phyloP scores from a whole-genome alignment of 106 monocot species.

The Posidonia australis region DNA sequence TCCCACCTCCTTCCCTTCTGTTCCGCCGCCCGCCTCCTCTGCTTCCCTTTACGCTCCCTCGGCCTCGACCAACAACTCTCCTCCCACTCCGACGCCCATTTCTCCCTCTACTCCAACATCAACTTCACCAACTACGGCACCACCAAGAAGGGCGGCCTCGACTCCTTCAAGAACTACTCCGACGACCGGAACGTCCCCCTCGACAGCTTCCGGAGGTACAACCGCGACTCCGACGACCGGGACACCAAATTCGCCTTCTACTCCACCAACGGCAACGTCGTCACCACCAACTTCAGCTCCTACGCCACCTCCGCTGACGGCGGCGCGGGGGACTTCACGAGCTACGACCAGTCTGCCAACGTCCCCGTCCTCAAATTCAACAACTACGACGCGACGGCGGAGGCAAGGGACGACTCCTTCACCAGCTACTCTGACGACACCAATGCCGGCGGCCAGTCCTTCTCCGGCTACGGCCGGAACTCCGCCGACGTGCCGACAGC shows the following conservation, averaged over 20 bases:
- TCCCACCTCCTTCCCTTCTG: constrained; percentile 44
- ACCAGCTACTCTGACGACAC: constrained; percentile 43
- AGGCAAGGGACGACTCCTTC: constrained; percentile 32
- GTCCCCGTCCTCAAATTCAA: constrained; percentile 48
- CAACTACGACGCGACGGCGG: constrained; percentile 52
- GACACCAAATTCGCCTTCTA: constrained; percentile 45
- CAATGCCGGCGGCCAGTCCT: constrained; percentile 67
- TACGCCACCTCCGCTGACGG: constrained; percentile 48
- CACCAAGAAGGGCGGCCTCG: constrained; percentile 16
- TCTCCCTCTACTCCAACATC: constrained; percentile 35
- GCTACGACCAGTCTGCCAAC: constrained; percentile 42
- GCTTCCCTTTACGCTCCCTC: constrained; percentile 13
- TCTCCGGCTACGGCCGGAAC: constrained; percentile 67
- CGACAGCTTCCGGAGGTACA: constrained; percentile 84
- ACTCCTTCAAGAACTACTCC: constrained; percentile 72
- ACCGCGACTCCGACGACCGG: constrained; percentile 37
- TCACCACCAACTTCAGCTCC: constrained; percentile 82
- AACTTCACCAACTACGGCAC: constrained; percentile 87
- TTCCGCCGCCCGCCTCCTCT: constrained; percentile 39
- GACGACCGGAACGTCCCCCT: constrained; percentile 39
- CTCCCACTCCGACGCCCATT: constrained; percentile 11
- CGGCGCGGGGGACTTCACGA: constrained; percentile 39
- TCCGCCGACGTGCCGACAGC: constrained; percentile 19
- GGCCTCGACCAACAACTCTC: constrained; percentile 5
- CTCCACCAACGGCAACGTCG: constrained; percentile 47